Base-by-base conservation (phyloP, 345 rosid species). In the Cardamine resedifolia region DNA sequence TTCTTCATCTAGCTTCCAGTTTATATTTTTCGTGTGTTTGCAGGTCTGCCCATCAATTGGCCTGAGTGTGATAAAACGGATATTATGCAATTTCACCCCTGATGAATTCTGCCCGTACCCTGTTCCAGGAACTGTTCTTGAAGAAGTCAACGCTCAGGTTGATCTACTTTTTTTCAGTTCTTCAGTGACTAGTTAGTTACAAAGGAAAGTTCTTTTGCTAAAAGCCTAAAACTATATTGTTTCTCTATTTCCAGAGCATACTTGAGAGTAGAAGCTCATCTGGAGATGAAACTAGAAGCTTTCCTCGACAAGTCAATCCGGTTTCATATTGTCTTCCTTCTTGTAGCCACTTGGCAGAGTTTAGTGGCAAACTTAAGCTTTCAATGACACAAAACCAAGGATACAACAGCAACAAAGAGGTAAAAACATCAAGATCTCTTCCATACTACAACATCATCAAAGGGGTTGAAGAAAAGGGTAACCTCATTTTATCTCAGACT, bases 41-140 rank as follows among this genome's bases (percentile, higher is more conserved):
- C 73, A 96, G 99, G 90, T 92, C 51, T 92, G 98, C 69, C 98
- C 99, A 52, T 86, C 88, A 19, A 88, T 96, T 55, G 65, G 83
- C 50, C 88, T 90, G 68, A 67, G 86, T 44, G 78, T 96, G 74
- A 66, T 92, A 68, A 87, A 84, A 78, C 83, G 98, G 77, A 88
- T 92, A 63, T 81, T 96, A 36, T 90, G 98, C 86, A 92, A 96
- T 82, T 96, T 92, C 53, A 89, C 92, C 23, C 99, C 99, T 0
- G 99, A 92, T 53, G 99, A 92, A 59, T 96, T 96, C 80, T 92
- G 97, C 53, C 96, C 95, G 0, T 90, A 92, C 77, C 71, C 92
- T 72, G 92, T 92, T 68, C 91, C 97, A 20, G 98, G 95, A 79
- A 83, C 86, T 79, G 88, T 92, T 58, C 69, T 96, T 66, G 99